Evolutionary conservation across 345 rosid species (phyloP).

Genomic region (Acer saccharum): DNA sequence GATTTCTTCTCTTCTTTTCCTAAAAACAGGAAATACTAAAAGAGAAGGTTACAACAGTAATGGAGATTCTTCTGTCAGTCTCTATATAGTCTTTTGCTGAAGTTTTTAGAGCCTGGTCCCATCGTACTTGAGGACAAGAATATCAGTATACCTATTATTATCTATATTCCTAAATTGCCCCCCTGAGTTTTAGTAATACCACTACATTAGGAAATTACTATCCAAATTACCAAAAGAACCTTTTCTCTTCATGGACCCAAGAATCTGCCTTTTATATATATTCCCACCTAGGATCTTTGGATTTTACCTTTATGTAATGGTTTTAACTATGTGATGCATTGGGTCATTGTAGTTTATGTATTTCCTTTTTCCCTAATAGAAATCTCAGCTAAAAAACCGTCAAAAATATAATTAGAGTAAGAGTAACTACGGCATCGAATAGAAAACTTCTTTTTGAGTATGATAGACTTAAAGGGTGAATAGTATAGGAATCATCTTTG

Average conservation of each 20-base stretch:
- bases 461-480: neutral
- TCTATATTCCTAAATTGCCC: conserved; percentile 25
- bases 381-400: neutral
- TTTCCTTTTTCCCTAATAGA: neutral
- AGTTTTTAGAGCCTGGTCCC: conserved; percentile 43
- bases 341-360: neutral
- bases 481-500: neutral
- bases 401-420: neutral
- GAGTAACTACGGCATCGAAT: neutral
- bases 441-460: neutral
- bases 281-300: conserved; percentile 24
- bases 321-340: conserved; percentile 2
- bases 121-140: conserved; percentile 41
- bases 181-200: conserved; percentile 1
- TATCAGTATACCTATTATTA: conserved; percentile 32
- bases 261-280: conserved; percentile 24
- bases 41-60: conserved; percentile 53
- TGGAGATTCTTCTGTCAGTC: conserved; percentile 69
- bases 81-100: conserved; percentile 42
- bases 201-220: conserved; percentile 14
- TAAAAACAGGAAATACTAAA: conserved; percentile 24
- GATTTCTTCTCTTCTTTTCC: conserved; percentile 27
- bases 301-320: conserved; percentile 27
- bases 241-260: conserved; percentile 20
- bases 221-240: conserved; percentile 22